Conservation (phyloP, 257 asterid genomes). For the Fraxinus americana region DNA sequence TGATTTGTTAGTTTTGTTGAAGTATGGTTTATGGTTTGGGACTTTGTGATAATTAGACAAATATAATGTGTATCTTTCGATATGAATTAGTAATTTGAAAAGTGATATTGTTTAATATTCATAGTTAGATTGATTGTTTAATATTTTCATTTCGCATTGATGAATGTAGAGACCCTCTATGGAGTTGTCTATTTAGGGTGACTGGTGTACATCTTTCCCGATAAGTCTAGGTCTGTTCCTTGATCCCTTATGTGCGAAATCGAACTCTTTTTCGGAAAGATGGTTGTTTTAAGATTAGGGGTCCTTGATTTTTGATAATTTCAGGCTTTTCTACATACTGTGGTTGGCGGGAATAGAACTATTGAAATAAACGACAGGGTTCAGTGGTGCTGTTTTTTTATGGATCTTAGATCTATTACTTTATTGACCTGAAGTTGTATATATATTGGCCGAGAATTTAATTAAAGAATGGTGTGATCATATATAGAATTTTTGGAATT, state of each 20-base stretch:
- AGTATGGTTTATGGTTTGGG: neutral
- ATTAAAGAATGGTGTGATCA: neutral
- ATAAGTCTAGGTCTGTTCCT: neutral
- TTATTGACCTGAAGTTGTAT: no score
- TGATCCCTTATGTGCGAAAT: neutral
- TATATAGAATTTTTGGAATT: neutral
- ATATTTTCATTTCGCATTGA: neutral
- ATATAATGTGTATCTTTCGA: neutral
- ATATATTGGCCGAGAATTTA: neutral
- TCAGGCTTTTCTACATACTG: conserved; percentile 8
- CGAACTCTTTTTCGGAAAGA: neutral
- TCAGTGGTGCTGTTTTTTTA: neutral
- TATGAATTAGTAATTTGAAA: neutral
- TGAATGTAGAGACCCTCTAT: neutral
- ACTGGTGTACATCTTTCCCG: neutral
- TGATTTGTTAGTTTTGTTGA: neutral
- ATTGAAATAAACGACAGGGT: neutral
- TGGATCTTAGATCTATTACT: no score
- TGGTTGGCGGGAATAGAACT: neutral
- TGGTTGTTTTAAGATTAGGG: neutral
- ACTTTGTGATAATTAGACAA: neutral
- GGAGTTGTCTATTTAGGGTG: neutral
- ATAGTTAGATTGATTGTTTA: no score
- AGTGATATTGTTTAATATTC: no score
- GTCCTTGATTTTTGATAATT: no score